Percentiles rank a stretch among this genome's conserved stretches.
Evolutionary conservation across 108 stramenopile species (phyloP).

Genomic region (Skeletonema costatum): DNA sequence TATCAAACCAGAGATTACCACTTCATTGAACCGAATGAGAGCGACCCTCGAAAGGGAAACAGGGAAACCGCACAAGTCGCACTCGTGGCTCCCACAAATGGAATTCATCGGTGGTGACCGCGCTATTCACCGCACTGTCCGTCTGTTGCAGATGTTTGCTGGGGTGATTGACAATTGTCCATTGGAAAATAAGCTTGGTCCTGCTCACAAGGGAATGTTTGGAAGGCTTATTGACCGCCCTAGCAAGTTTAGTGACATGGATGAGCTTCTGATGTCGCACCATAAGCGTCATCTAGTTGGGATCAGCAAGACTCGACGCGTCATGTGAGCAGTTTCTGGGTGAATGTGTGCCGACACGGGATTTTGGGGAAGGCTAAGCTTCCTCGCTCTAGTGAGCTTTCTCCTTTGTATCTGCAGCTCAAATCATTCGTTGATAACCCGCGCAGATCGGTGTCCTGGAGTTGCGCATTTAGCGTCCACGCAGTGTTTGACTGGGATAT

Average conservation of each 20-base stretch:
- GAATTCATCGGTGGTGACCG: conserved; percentile 45
- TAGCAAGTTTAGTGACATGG: conserved; percentile 47
- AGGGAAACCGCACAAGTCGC: conserved; percentile 7
- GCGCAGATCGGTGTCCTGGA: conserved; percentile 45
- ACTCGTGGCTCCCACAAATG: conserved; percentile 35
- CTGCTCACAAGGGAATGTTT: conserved; percentile 31
- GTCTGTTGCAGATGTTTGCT: conserved; percentile 46
- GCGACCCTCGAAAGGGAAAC: not conserved
- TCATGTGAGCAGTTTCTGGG: no score
- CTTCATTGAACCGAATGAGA: not conserved
- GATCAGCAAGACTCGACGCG: no score
- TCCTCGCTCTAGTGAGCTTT: conserved; percentile 28
- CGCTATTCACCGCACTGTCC: conserved; percentile 49
- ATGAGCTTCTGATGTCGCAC: conserved; percentile 56
- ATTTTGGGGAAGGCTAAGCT: conserved; percentile 33
- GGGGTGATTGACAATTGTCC: conserved; percentile 9
- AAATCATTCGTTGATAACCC: conserved; percentile 41
- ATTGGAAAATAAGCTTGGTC: not conserved
- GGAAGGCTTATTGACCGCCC: conserved; percentile 22
- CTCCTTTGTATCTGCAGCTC: conserved; percentile 28
- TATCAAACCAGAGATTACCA: conserved; percentile 9
- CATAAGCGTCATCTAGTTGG: no score
- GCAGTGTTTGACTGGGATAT: conserved; percentile 48
- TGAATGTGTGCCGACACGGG: conserved; percentile 30
- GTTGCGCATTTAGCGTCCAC: conserved; percentile 52